Conservation (phyloP, 2,329 filamentous ascomycete genomes). For the Aspergillus brunneoviolaceus region DNA sequence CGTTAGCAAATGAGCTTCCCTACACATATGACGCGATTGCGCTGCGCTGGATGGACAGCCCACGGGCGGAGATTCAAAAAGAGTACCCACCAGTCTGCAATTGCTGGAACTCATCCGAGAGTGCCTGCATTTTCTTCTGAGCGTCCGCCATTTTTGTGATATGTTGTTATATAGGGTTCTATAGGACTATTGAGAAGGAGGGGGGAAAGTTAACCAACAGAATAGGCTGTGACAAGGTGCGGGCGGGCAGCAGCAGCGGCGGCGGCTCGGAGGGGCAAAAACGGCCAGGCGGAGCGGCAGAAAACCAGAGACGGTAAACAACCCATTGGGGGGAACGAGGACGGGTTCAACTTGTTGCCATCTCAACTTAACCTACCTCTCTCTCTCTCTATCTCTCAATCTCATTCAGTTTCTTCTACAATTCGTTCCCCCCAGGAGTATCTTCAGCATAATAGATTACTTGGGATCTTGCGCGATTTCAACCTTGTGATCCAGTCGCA, state of each 20-base stretch:
- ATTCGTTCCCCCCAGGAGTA: too few species aligned
- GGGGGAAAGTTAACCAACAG: slow-evolving; percentile 12
- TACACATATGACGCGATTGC: slow-evolving; percentile 4
- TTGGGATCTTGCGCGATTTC: too few species aligned
- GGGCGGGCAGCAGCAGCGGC: slow-evolving; percentile 16
- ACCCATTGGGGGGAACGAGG: slow-evolving; percentile 10
- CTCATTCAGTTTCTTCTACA: too few species aligned
- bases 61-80: background rate
- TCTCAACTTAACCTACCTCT: slow-evolving; percentile 4
- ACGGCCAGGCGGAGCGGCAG: slow-evolving; percentile 12
- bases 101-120: slow-evolving; percentile 85
- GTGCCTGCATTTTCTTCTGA: slow-evolving; percentile 74
- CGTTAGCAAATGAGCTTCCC: background rate
- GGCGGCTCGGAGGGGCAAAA: slow-evolving; percentile 28
- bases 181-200: background rate
- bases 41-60: background rate
- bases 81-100: slow-evolving; percentile 70
- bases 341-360: slow-evolving; percentile 10
- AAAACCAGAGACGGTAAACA: slow-evolving; percentile 22
- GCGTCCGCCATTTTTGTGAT: slow-evolving; percentile 61
- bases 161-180: background rate
- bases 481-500: too few species aligned
- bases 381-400: background rate
- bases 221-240: background rate
- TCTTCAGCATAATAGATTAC: too few species aligned